Evolutionary conservation across 2,329 filamentous ascomycete genomes (phyloP).

Genomic region (Calonectria ilicicola): DNA sequence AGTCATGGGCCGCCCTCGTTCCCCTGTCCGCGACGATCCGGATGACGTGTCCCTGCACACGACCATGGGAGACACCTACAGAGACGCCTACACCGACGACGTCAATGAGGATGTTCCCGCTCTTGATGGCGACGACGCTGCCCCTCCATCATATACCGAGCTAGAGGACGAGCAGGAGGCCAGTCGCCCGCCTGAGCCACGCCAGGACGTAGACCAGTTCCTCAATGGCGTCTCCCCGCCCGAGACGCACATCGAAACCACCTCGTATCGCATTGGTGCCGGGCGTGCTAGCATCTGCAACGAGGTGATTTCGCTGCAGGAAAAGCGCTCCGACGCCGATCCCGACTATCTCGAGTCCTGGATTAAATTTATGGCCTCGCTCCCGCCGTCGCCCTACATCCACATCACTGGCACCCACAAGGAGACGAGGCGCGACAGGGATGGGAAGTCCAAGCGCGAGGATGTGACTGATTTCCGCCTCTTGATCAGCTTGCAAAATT

Average conservation of each 20-base stretch:
- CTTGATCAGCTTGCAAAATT: constrained; percentile 36
- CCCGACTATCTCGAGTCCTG: constrained; percentile 26
- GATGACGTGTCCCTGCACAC: constrained; percentile 37
- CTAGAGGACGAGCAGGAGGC: background rate
- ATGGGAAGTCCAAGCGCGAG: constrained; percentile 29
- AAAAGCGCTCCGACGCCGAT: constrained; percentile 30
- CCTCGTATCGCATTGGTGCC: constrained; percentile 24
- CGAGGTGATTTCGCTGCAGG: constrained; percentile 28
- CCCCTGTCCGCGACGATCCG: constrained; percentile 27
- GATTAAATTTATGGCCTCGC: constrained; percentile 24
- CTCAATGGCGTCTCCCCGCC: constrained; percentile 9
- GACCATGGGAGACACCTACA: constrained; percentile 18
- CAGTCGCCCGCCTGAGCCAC: background rate
- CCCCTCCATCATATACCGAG: background rate
- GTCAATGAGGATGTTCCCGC: background rate
- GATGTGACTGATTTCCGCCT: constrained; percentile 33
- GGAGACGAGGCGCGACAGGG: constrained; percentile 28
- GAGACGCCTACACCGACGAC: constrained; percentile 24
- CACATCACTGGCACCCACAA: constrained; percentile 30
- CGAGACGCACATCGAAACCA: constrained; percentile 21
- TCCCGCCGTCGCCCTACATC: constrained; percentile 35
- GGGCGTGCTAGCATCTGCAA: constrained; percentile 33
- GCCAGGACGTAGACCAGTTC: background rate
- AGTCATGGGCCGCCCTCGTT: background rate
- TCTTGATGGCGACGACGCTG: background rate